Evolutionary conservation across 1,284 basidiomycete genomes (phyloP).

Genomic region (Boletus hoseneyae): DNA sequence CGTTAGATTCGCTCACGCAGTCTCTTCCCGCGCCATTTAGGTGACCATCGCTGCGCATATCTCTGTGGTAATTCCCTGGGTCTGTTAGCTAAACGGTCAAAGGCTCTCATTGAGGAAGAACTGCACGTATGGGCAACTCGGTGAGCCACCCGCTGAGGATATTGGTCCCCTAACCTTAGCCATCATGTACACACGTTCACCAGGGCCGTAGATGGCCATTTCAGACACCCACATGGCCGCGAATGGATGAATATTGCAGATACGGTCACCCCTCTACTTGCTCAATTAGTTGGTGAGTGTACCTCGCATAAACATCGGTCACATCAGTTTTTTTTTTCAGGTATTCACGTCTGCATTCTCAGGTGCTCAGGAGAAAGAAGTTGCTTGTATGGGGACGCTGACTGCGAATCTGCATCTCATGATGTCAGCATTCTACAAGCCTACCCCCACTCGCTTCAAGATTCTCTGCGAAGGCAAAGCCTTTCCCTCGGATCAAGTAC

Average conservation of each 20-base stretch:
- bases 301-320: conserved; percentile 5
- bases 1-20: conserved; percentile 11
- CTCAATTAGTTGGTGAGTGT: conserved; percentile 75
- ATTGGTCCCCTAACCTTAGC: conserved; percentile 8
- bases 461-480: conserved; percentile 94
- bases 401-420: conserved; percentile 95
- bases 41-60: conserved; percentile 68
- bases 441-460: conserved; percentile 81
- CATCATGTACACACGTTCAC: conserved; percentile 5
- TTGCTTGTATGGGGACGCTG: conserved; percentile 91
- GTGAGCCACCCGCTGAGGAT: conserved; percentile 41
- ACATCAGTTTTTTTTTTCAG: conserved; percentile 12
- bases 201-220: conserved; percentile 91
- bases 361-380: conserved; percentile 87
- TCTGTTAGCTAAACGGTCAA: conserved; percentile 72
- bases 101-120: conserved; percentile 78
- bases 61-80: conserved; percentile 97
- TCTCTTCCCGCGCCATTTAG: conserved; percentile 29
- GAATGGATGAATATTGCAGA: conserved; percentile 85
- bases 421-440: conserved; percentile 93
- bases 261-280: conserved; percentile 71
- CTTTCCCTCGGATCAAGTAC: conserved; percentile 93
- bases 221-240: conserved; percentile 79
- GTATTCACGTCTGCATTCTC: conserved; percentile 16
- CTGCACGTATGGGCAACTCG: conserved; percentile 82